phyloP scores from a whole-genome alignment of 768 basidiomycete genomes.

The Auriscalpium vulgare region DNA sequence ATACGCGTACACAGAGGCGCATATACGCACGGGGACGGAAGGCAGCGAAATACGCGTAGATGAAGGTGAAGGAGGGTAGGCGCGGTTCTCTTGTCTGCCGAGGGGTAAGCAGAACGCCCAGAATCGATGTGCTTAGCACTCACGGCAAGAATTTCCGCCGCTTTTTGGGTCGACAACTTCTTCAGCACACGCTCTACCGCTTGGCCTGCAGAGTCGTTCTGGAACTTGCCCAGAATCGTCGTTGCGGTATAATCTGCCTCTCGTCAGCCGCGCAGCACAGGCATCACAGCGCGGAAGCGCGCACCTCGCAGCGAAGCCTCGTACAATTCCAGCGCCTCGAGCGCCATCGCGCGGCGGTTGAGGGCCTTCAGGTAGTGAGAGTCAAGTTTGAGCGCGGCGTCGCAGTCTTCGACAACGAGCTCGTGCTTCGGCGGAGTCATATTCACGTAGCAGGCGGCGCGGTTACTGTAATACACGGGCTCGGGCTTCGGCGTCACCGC shows the following conservation, averaged over 20 bases:
- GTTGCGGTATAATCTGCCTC: slow-evolving; percentile 87
- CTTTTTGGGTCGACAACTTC: slow-evolving; percentile 65
- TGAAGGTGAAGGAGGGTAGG: slow-evolving; percentile 85
- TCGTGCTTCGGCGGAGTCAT: slow-evolving; percentile 80
- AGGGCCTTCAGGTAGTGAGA: slow-evolving; percentile 81
- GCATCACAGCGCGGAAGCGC: not conserved
- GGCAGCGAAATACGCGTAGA: slow-evolving; percentile 92
- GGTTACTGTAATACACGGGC: slow-evolving; percentile 93
- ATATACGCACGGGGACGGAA: slow-evolving; percentile 75
- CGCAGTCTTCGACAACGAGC: slow-evolving; percentile 80
- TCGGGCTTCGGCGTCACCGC: slow-evolving; percentile 69
- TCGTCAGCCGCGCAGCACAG: not conserved
- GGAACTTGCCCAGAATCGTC: slow-evolving; percentile 90
- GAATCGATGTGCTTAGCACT: slow-evolving; percentile 14
- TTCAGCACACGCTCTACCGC: slow-evolving; percentile 92
- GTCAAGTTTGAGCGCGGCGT: slow-evolving; percentile 81
- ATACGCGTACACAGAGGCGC: not conserved
- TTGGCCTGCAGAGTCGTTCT: slow-evolving; percentile 67
- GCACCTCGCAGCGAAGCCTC: slow-evolving; percentile 77
- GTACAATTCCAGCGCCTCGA: slow-evolving; percentile 66
- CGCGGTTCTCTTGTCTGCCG: slow-evolving; percentile 64
- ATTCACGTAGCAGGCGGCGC: slow-evolving; percentile 96
- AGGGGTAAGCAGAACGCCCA: not conserved
- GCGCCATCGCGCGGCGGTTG: slow-evolving; percentile 80
- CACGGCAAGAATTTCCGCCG: slow-evolving; percentile 62